Evolutionary conservation across 345 rosid genomes (phyloP).

Genomic region (Iberis pinnata): DNA sequence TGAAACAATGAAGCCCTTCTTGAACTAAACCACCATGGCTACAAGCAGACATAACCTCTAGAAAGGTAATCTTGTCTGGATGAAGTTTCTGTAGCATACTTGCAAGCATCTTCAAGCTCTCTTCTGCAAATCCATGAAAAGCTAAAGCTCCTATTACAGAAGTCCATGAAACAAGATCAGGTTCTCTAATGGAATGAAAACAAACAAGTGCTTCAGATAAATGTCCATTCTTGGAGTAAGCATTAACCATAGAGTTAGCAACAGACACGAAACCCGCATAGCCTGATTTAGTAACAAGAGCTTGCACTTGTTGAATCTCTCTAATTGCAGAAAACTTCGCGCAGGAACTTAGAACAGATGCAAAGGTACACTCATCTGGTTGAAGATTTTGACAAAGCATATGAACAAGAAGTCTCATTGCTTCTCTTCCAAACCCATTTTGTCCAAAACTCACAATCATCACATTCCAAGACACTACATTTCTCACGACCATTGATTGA

Average conservation of each 20-base stretch:
- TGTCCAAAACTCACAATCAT: slow-evolving; percentile 58
- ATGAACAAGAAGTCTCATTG: slow-evolving; percentile 40
- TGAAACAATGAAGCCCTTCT: slow-evolving; percentile 55
- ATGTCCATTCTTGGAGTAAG: slow-evolving; percentile 54
- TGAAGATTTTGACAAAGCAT: slow-evolving; percentile 37
- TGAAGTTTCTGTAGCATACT: slow-evolving; percentile 40
- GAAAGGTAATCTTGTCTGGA: slow-evolving; percentile 55
- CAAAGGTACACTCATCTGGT: slow-evolving; percentile 57
- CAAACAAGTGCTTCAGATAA: slow-evolving; percentile 41
- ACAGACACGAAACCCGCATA: slow-evolving; percentile 35
- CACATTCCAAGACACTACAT: slow-evolving; percentile 62
- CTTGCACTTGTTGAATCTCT: slow-evolving; percentile 51
- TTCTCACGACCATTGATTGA: slow-evolving; percentile 45
- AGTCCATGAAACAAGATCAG: slow-evolving; percentile 63
- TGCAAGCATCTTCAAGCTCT: slow-evolving; percentile 41
- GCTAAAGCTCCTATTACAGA: slow-evolving; percentile 55
- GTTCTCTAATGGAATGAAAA: slow-evolving; percentile 37
- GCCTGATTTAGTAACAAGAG: slow-evolving; percentile 40
- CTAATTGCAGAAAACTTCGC: slow-evolving; percentile 29
- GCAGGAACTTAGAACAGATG: slow-evolving; percentile 56
- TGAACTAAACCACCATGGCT: slow-evolving; percentile 56
- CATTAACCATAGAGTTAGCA: slow-evolving; percentile 47
- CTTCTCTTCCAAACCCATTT: slow-evolving; percentile 42
- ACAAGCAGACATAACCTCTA: slow-evolving; percentile 61
- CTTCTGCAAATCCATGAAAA: slow-evolving; percentile 45